These are phyloP conservation scores for Candida xiaguanensis DNA, from an alignment of 805 yeast species.

Conservation along the genomic window DNA sequence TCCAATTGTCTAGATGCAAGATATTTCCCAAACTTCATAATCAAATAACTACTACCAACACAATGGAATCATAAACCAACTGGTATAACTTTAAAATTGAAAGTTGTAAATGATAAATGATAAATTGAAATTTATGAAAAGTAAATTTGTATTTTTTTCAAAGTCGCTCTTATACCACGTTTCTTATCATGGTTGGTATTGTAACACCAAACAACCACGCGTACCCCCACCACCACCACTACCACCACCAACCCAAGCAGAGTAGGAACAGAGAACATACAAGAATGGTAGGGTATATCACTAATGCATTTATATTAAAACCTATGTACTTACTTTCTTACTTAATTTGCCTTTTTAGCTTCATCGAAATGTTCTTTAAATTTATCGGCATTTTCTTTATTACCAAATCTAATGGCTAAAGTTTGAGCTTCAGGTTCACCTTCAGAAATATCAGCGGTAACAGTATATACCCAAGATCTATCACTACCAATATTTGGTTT, in stretches of 20 bases:
- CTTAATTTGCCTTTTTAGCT: constrained; percentile 52
- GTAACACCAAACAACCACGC: background rate
- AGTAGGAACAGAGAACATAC: no score
- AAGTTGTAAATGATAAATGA: no score
- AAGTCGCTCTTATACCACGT: background rate
- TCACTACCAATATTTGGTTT: constrained; percentile 95
- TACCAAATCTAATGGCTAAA: constrained; percentile 92
- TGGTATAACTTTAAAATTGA: background rate
- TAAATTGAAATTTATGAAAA: background rate
- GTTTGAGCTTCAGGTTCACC: constrained; percentile 96
- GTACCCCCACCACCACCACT: background rate
- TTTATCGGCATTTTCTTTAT: constrained; percentile 88
- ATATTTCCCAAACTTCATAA: constrained; percentile 90
- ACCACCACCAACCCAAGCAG: background rate
- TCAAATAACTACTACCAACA: background rate
- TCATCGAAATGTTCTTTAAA: constrained; percentile 89
- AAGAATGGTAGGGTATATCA: no score
- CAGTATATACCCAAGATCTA: constrained; percentile 97
- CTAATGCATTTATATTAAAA: background rate
- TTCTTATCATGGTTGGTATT: background rate
- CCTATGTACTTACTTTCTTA: constrained; percentile 2
- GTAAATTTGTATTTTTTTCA: background rate
- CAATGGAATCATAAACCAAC: no score
- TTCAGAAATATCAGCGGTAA: constrained; percentile 91
- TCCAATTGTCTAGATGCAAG: constrained; percentile 92